Conservation (phyloP, 2,329 filamentous ascomycete genomes). For the Cladosporium colombiae region DNA sequence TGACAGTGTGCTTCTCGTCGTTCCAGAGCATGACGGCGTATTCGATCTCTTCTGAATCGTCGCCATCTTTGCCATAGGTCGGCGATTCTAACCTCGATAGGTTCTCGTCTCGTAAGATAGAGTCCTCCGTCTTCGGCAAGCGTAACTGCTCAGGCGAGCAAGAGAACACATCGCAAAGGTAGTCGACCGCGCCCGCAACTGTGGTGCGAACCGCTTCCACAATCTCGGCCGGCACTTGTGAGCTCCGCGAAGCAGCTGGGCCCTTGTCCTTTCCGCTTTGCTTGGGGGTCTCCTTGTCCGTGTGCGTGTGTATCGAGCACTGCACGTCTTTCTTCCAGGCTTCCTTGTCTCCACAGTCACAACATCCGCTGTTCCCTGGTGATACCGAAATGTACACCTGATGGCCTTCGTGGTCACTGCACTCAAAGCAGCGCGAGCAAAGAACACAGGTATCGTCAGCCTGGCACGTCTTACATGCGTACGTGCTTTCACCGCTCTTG, state of each 20-base stretch:
- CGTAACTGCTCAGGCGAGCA: slow-evolving; percentile 95
- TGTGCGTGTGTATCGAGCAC: slow-evolving; percentile 84
- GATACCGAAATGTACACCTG: slow-evolving; percentile 87
- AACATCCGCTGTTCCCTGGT: slow-evolving; percentile 90
- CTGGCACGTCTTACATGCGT: slow-evolving; percentile 90
- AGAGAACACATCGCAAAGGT: slow-evolving; percentile 95
- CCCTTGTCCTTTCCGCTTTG: slow-evolving; percentile 57
- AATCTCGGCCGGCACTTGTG: slow-evolving; percentile 69
- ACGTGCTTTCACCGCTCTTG: slow-evolving; percentile 89
- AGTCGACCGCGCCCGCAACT: slow-evolving; percentile 82
- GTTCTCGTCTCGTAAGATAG: slow-evolving; percentile 78
- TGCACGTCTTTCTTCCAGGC: slow-evolving; percentile 86
- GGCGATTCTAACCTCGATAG: slow-evolving; percentile 68
- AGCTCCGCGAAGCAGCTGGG: slow-evolving; percentile 3
- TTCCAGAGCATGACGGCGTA: slow-evolving; percentile 93
- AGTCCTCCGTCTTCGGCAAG: slow-evolving; percentile 77
- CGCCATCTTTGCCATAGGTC: slow-evolving; percentile 35
- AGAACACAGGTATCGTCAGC: slow-evolving; percentile 94
- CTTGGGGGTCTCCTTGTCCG: slow-evolving; percentile 36
- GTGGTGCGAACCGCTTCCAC: slow-evolving; percentile 79
- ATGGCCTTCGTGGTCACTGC: slow-evolving; percentile 91
- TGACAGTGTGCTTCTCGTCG: slow-evolving; percentile 95
- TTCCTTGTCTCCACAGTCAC: slow-evolving; percentile 94
- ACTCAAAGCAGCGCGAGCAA: slow-evolving; percentile 91
- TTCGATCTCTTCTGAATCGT: slow-evolving; percentile 57